Evolutionary conservation across 768 basidiomycete species (phyloP).

Genomic region (Termitomyces sp.): DNA sequence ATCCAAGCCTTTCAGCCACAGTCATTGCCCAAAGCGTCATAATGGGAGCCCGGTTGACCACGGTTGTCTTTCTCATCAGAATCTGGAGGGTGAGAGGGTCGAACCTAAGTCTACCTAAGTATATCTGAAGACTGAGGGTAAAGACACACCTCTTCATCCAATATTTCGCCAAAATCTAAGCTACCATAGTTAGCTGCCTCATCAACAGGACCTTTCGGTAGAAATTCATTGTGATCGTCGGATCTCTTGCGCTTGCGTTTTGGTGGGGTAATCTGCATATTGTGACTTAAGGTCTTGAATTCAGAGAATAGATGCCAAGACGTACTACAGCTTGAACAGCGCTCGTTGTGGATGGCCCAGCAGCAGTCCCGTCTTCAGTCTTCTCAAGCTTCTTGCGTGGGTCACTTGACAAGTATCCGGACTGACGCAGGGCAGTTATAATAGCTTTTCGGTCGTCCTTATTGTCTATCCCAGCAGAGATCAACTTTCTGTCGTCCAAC

Average conservation of each 20-base stretch:
- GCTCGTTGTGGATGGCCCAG: conserved; percentile 17
- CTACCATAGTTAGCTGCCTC: conserved; percentile 50
- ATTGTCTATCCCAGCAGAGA: conserved; percentile 52
- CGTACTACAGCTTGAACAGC: conserved; percentile 31
- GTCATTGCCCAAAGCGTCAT: conserved; percentile 93
- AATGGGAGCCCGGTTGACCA: conserved; percentile 89
- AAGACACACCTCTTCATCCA: conserved; percentile 62
- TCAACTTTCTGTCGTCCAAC: conserved; percentile 60
- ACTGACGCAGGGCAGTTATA: conserved; percentile 58
- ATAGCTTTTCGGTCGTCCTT: conserved; percentile 64
- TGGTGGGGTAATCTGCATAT: conserved; percentile 36
- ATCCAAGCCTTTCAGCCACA: conserved; percentile 84
- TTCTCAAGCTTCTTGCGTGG: conserved; percentile 19
- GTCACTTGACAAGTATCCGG: conserved; percentile 47
- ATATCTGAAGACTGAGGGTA: not conserved
- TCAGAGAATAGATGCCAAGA: conserved; percentile 1
- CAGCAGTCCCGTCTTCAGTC: conserved; percentile 10
- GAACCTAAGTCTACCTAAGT: not conserved
- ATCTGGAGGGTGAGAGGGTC: conserved; percentile 33
- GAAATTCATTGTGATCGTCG: conserved; percentile 51
- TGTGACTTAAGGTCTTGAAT: not conserved
- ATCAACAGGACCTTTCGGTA: conserved; percentile 49
- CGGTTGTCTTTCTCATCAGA: conserved; percentile 55
- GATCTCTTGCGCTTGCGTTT: conserved; percentile 57
- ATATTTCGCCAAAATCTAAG: conserved; percentile 68